Evolutionary conservation across 768 basidiomycete genomes (phyloP), one percentile per base, ranked within the genome.

Genomic region (Calvatia gigantea): DNA sequence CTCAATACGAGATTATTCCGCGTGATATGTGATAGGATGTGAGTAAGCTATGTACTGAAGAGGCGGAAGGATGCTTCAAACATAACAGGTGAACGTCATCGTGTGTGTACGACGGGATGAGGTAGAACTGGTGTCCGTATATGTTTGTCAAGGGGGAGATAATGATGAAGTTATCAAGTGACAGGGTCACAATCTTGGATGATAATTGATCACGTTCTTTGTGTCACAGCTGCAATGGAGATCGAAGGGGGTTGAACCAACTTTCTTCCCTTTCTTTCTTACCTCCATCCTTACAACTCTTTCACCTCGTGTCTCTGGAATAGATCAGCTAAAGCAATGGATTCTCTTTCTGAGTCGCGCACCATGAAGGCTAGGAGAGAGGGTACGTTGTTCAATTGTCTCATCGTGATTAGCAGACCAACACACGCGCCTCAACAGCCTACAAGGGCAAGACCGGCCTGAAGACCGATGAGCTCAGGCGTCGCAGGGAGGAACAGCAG

Each of bases 401-500:
- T 58, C 57, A 64, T 68, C 64, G 51, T 60, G 61, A 70, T 69
- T 62, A 58, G 43, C 61, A 65, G 62, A 64, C 62, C 66, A 71
- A 65, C 74, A 74, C 76, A 73, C 61, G 44, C 66, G 57, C 60
- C 35, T 61, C 21, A 21, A 55, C 65, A 94, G 91, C 84, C 66
- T 95, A 91, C 79, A 96, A 96, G 80, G 88, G 84, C 73, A 94
- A 94, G 72, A 89, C 89, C 59, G 86, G 83, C 62, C 77, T 94
- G 61, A 94, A 93, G 71, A 86, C 85, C 64, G 93, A 96, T 58
- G 93, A 98, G 70, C 89, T 98, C 64, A 86, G 96, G 64, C 88
- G 94, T 73, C 87, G 96, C 70, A 86, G 97, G 57, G 97, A 98
- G 71, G 95, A 99, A 70, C 93, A 96, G 69, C 95, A 98, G 67